phyloP scores from a whole-genome alignment of 2,329 filamentous ascomycete species.

The Dothistroma septosporum region DNA sequence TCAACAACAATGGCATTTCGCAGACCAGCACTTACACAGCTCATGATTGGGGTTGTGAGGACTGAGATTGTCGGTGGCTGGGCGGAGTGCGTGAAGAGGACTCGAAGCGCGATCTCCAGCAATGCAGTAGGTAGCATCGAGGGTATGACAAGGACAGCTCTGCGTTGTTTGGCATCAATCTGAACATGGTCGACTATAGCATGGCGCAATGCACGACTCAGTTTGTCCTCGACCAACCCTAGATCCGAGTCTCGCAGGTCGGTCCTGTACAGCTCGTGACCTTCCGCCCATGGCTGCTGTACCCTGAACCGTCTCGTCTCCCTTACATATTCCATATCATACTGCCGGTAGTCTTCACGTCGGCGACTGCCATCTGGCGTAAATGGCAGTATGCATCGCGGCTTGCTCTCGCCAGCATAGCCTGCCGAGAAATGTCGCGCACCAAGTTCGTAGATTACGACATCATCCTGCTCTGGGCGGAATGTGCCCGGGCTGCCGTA shows the following conservation, averaged over 20 bases:
- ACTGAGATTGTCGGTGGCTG: slow-evolving; percentile 78
- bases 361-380: slow-evolving; percentile 71
- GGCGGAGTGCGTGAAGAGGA: slow-evolving; percentile 74
- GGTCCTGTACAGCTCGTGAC: slow-evolving; percentile 71
- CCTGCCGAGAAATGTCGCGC: slow-evolving; percentile 74
- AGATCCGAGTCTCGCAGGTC: slow-evolving; percentile 71
- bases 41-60: slow-evolving; percentile 70
- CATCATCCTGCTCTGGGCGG: slow-evolving; percentile 71
- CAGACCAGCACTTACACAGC: slow-evolving; percentile 72
- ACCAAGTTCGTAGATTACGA: slow-evolving; percentile 77
- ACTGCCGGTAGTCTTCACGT: slow-evolving; percentile 71
- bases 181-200: slow-evolving; percentile 72
- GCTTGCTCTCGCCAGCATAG: slow-evolving; percentile 76
- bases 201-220: slow-evolving; percentile 77
- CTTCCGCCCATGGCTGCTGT: slow-evolving; percentile 58
- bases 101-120: slow-evolving; percentile 69
- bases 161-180: slow-evolving; percentile 66
- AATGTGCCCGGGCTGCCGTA: slow-evolving; percentile 57
- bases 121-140: slow-evolving; percentile 73
- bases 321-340: slow-evolving; percentile 16
- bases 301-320: slow-evolving; percentile 39
- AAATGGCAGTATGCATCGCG: slow-evolving; percentile 67
- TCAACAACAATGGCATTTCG: slow-evolving; percentile 85
- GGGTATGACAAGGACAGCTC: slow-evolving; percentile 70
- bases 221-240: slow-evolving; percentile 76